Conservation (phyloP, 2,329 filamentous ascomycete genomes). For the Venturia pyrina region DNA sequence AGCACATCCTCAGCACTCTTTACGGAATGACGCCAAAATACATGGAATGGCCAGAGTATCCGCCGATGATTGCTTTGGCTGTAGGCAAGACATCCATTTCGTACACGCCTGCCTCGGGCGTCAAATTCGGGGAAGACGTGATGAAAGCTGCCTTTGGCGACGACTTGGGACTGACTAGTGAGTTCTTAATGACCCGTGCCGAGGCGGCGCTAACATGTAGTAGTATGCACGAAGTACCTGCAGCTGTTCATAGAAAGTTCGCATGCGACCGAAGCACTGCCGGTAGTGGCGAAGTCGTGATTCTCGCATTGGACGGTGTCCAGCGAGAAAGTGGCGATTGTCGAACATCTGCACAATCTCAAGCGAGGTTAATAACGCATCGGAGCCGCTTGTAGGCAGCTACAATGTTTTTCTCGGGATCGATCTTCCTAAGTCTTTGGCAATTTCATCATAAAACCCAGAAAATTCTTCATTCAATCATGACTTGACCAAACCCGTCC, state of each 20-base stretch:
- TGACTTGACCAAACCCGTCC: too few species aligned
- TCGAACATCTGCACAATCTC: too few species aligned
- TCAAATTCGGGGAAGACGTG: conserved; percentile 2
- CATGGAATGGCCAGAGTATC: background rate
- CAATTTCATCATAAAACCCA: too few species aligned
- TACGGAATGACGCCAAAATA: background rate
- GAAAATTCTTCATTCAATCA: too few species aligned
- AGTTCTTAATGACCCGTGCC: background rate
- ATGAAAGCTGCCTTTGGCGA: conserved; percentile 3
- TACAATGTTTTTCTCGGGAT: too few species aligned
- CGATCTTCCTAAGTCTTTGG: too few species aligned
- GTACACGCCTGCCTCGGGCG: background rate
- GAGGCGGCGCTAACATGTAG: background rate
- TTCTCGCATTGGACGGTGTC: too few species aligned
- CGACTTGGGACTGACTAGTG: conserved; percentile 6
- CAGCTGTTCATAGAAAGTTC: background rate
- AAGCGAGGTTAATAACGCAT: too few species aligned
- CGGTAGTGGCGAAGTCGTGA: background rate
- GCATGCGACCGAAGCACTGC: background rate
- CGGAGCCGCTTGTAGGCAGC: too few species aligned
- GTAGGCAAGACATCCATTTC: conserved; percentile 7
- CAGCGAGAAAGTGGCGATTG: too few species aligned
- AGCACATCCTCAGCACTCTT: background rate
- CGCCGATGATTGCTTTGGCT: conserved; percentile 10
- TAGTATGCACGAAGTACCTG: background rate